phyloP scores from a whole-genome alignment of 345 rosid species.

The Bruguiera sexangula region DNA sequence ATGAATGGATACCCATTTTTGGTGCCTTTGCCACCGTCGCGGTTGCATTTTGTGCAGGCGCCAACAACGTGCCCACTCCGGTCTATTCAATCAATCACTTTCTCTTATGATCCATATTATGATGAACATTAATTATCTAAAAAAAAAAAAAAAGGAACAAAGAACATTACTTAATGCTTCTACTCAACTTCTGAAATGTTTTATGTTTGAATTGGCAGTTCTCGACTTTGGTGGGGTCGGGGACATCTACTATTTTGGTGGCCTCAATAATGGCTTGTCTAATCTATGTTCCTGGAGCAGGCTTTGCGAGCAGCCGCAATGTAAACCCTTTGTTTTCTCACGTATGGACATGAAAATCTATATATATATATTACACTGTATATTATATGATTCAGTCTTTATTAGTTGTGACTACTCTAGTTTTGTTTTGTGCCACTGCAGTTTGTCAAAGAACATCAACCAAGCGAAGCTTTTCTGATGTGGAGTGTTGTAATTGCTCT shows the following conservation, averaged over 20 bases:
- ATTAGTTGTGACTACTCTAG: too few relatives aligned
- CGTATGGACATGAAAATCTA: conserved; percentile 7
- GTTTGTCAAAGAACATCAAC: conserved; percentile 33
- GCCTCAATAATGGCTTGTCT: conserved; percentile 30
- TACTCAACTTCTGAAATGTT: neutral
- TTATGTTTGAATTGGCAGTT: conserved; percentile 22
- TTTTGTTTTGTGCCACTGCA: conserved; percentile 7
- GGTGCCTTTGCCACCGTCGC: conserved; percentile 32
- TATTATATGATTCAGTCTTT: too few relatives aligned
- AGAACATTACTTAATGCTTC: neutral
- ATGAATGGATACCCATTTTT: conserved; percentile 28
- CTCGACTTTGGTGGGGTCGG: conserved; percentile 31
- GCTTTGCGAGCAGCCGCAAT: conserved; percentile 24
- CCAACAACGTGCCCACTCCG: conserved; percentile 34
- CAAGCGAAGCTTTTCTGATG: conserved; percentile 39
- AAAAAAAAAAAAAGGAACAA: too few relatives aligned
- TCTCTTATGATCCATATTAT: neutral
- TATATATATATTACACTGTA: too few relatives aligned
- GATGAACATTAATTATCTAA: too few relatives aligned
- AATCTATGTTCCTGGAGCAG: conserved; percentile 33
- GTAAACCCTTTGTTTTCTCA: conserved; percentile 25
- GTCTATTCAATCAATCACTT: conserved; percentile 5
- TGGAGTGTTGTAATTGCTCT: conserved; percentile 37
- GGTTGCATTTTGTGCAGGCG: conserved; percentile 27
- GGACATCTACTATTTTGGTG: conserved; percentile 24